A percentile compares a stretch with the other conserved stretches of the same genome.
Evolutionary conservation across 139 green algal species (phyloP).

Genomic region (Protoeuglena noctilucae): DNA sequence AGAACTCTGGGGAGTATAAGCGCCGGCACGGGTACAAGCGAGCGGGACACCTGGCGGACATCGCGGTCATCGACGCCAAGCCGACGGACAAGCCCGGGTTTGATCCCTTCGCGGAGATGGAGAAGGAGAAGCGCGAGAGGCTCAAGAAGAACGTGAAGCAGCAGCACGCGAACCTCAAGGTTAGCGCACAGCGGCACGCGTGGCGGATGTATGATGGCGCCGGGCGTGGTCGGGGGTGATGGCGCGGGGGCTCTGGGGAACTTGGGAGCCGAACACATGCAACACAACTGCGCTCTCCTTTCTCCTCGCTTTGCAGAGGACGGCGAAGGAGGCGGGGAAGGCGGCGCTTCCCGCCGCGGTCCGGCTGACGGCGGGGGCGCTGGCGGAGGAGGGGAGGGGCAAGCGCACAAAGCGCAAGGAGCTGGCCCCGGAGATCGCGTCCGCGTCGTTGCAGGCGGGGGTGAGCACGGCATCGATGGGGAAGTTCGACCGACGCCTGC

Average conservation of each 20-base stretch:
- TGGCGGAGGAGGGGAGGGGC: conserved; percentile 43
- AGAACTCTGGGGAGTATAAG: conserved; percentile 49
- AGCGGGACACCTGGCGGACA: conserved; percentile 53
- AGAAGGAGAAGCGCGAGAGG: conserved; percentile 52
- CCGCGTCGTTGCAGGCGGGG: conserved; percentile 41
- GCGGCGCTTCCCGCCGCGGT: conserved; percentile 50
- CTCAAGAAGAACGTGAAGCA: conserved; percentile 46
- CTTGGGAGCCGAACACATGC: background rate
- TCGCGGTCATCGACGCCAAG: conserved; percentile 78
- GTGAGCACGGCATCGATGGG: conserved; percentile 83
- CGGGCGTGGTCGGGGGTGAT: background rate
- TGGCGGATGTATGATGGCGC: background rate
- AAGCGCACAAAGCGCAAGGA: conserved; percentile 41
- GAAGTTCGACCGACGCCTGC: conserved; percentile 76
- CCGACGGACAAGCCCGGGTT: conserved; percentile 47
- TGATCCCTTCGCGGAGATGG: conserved; percentile 70
- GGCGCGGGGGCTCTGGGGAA: background rate
- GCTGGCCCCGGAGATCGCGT: conserved; percentile 55
- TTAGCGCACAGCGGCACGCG: conserved; percentile 9
- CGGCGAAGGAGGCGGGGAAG: conserved; percentile 22
- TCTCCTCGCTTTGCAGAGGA: too few relatives aligned
- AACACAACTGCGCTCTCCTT: too few relatives aligned
- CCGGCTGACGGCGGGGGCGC: conserved; percentile 39
- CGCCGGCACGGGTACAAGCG: conserved; percentile 77
- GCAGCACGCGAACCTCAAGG: conserved; percentile 64